A percentile compares a stretch with the other conserved stretches of the same genome.
These are phyloP conservation scores for Chenopodium formosanum DNA, from an alignment of 148 eudicot genomes.

Conservation along the genomic window DNA sequence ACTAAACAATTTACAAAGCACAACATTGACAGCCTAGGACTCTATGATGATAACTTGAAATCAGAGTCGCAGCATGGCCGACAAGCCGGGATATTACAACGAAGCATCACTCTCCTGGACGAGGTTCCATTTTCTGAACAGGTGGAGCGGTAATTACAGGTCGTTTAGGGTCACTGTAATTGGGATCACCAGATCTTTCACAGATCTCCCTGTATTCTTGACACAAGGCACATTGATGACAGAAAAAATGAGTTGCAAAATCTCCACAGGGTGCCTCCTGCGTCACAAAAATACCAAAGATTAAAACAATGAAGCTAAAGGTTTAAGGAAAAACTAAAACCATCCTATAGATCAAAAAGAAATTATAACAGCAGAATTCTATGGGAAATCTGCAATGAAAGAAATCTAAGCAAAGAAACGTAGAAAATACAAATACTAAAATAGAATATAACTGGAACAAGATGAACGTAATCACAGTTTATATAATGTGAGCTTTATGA, in stretches of 20 bases:
- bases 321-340: background rate
- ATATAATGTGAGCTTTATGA: too few relatives aligned
- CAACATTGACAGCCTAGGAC: background rate
- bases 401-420: background rate
- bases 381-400: background rate
- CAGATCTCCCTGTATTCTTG: slow-evolving; percentile 90
- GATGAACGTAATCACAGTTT: too few relatives aligned
- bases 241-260: slow-evolving; percentile 77
- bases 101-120: slow-evolving; percentile 25
- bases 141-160: slow-evolving; percentile 60
- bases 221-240: slow-evolving; percentile 88
- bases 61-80: background rate
- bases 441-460: background rate
- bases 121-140: slow-evolving; percentile 68
- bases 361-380: background rate
- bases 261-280: slow-evolving; percentile 98
- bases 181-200: slow-evolving; percentile 61
- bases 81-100: background rate
- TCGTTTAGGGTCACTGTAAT: slow-evolving; percentile 33
- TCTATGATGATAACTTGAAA: background rate
- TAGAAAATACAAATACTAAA: background rate
- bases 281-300: background rate
- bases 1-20: background rate
- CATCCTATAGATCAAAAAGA: background rate
- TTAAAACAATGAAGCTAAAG: background rate